A percentile compares a stretch with the other conserved stretches of the same genome.
Conservation (phyloP, 108 stramenopile genomes). For the Cylindrotheca fusiformis region DNA sequence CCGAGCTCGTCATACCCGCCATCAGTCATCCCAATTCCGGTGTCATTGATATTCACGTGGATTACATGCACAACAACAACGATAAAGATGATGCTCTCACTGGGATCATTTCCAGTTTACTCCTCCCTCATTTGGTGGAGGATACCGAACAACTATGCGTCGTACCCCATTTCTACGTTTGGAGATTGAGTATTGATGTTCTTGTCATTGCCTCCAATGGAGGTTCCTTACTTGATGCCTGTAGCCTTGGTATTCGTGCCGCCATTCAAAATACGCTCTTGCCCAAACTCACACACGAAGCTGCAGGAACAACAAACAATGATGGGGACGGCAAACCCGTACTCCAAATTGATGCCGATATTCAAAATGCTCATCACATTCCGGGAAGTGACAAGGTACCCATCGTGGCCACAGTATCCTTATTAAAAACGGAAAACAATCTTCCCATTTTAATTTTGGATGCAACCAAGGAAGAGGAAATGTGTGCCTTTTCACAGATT, state of each 20-base stretch:
- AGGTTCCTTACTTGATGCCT: constrained; percentile 55
- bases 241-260: constrained; percentile 50
- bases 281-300: constrained; percentile 36
- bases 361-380: constrained; percentile 40
- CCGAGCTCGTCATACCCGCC: constrained; percentile 61
- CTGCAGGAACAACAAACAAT: constrained; percentile 11
- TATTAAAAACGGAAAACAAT: constrained; percentile 24
- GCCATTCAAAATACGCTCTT: constrained; percentile 50
- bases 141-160: constrained; percentile 39
- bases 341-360: constrained; percentile 51
- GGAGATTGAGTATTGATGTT: constrained; percentile 63
- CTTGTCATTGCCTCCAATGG: constrained; percentile 57
- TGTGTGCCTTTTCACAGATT: constrained; percentile 53
- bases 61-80: constrained; percentile 31
- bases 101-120: constrained; percentile 45
- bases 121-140: constrained; percentile 53
- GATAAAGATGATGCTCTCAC: constrained; percentile 35
- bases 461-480: constrained; percentile 66
- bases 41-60: constrained; percentile 57
- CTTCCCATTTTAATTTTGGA: constrained; percentile 50
- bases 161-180: constrained; percentile 56
- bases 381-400: constrained; percentile 50
- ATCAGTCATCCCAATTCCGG: constrained; percentile 46
- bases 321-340: constrained; percentile 15
- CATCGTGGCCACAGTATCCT: constrained; percentile 50